Base-by-base conservation (phyloP, 805 yeast species). In the Barnettozyma pratensis region DNA sequence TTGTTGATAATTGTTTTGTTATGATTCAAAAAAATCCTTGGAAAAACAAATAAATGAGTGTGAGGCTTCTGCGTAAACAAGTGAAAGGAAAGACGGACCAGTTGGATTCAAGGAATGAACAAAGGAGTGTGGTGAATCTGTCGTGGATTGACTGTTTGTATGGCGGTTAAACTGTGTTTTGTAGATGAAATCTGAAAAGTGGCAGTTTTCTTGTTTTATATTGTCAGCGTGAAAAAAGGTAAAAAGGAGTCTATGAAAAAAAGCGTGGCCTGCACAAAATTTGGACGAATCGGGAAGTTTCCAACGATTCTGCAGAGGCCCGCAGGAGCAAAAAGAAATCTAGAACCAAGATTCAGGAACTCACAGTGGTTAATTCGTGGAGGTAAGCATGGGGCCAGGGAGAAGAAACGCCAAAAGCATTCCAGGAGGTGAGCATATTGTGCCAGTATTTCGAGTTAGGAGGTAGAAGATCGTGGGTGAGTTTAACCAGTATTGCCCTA, bases 71-170 rank as follows among this genome's bases (percentile, higher is more conserved):
- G 10, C 4, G 26, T 25, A 11, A 30, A 14, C 28, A 37, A 40
- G 31, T 7, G 40, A 37, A 47, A 47, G 50, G 50, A 47, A 44
- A 27, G 50, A 47, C 50, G 31, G 39, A 10, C 19, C 6, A 45
- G 47, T 45, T 45, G 39, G 47, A 31, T 28, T 5, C 34, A 9
- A 10, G 38, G 10, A 7, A 6, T 39, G 19, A 32, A 8, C 10
- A 36, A 36, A 36, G 19, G 38, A 36, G 26, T 14, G 41, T 38
- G 30, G 30, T 38, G 30, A 38, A 26, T 38, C 12, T 38, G 9
- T 26, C 12, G 11, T 19, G 30, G n/a, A 26, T 9, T 25, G 30
- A 7, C 9, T 10, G 30, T 36, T 12, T 12, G 38, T 14, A 8
- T 11, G 34, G 34, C 38, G 38, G 25, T 12, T 36, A 19, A 12